Evolutionary conservation across 371 early-diverging fungal species (phyloP), one percentile per base, ranked within the genome.

Genomic region (Mucor mucedo): DNA sequence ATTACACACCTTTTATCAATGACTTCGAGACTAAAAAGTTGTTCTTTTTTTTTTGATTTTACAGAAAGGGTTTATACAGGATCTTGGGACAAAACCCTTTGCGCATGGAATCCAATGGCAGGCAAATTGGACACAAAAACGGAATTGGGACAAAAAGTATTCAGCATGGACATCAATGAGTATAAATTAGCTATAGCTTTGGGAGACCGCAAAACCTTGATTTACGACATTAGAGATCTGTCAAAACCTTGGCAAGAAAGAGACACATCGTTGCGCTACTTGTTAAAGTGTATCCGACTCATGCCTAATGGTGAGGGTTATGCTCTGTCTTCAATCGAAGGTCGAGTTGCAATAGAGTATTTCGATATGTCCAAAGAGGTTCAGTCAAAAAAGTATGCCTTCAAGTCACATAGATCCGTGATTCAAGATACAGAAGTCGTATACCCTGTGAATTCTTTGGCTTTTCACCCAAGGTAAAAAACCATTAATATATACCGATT

Each of bases 361-460:
- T 93, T 98, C 73, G 92, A 92, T 63, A 83, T 88, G 29, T 78
- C 85, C 3, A 72, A 79, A 5, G 88, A 87, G 66, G 66, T 75
- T 13, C 90, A 89, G 58, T 82, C 85, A 16, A 85, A 87, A 63
- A 94, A 93, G 67, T 97, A 95, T 64, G 95, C 97, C 0, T 97
- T 98, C 82, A 97, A 96, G 76, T 96, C 96, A 67, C 98, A 98
- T 75, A 87, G 97, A 38, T 85, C 91, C 57, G 80, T 76, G 9
- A 78, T 86, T 28, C 84, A 89, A 54, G 93, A 90, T 42, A 84
- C 87, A 3, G 98, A 97, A 53, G 83, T 85, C 11, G 92, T 98
- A 2, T 96, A 95, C 73, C 96, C 98, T 2, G 98, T 98, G 39
- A 95, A 98, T 71, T 90, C 96, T 4, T 63, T 97, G 45, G 92